Evolutionary conservation across 495 filamentous ascomycete species (phyloP), one percentile per base, ranked within the genome.

Genomic region (Bombardia bombarda): DNA sequence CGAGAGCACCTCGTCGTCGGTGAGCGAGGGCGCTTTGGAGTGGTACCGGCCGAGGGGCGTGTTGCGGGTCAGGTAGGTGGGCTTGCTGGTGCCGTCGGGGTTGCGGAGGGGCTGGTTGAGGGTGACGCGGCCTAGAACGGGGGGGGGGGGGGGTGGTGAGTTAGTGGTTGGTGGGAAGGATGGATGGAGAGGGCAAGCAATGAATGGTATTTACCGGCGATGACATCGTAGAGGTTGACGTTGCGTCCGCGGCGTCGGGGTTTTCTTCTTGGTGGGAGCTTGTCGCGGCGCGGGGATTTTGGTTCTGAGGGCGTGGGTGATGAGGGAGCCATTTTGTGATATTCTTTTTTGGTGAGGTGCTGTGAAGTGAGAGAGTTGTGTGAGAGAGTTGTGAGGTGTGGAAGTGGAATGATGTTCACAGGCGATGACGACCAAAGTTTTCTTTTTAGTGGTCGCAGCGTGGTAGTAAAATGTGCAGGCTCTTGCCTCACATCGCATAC

Each of bases 1-100:
- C 53, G 87, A 89, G 3, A 94, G 71, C 28, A 83, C 78, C 46
- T 90, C 80, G 46, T 92, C 87, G 3, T 88, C 85, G 0, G 79
- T 69, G 12, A 84, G 58, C 2, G 75, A 56, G 12, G 31, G 14
- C 2, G 21, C 22, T 14, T 14, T 7, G 26, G 36, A 17, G 66
- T 63, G 16, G 38, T 22, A 16, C 62, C 62, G 30, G 69, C 73
- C 16, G 69, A 69, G 12, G 78, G 77, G n/a, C n/a, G 5, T 68
- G 56, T 16, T 76, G 51, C 76, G 77, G 24, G 72, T 66, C 43
- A 67, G 62, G 42, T 52, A 63, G 25, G n/a, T 22, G 56, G 58
- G 31, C 69, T 62, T 46, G 75, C 71, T 14, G 70, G 67, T 32
- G 59, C 53, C 7, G 49, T 77, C 61, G 10, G 37, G 17, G 35